Evolutionary conservation across 257 asterid species (phyloP), one percentile per base, ranked within the genome.

Genomic region (Cinchona pubescens): DNA sequence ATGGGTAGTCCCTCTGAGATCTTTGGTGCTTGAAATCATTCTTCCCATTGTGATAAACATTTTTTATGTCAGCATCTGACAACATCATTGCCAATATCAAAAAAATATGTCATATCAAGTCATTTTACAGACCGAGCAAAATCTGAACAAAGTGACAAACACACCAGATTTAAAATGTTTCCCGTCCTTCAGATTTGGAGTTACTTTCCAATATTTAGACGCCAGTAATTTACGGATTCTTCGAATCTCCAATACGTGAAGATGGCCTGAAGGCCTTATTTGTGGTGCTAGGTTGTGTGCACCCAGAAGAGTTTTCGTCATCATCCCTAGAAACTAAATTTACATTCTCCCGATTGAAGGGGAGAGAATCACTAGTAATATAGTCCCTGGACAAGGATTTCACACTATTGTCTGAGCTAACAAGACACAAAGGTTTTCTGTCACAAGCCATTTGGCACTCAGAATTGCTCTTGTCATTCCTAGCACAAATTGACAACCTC

Each of bases 1-100:
- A 85, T 71, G 99, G 99, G 75, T 84, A 92, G 76, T 92, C 98
- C 83, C 91, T 88, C 78, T 85, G 83, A 73, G 98, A 87, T 75
- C 96, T 89, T 58, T 82, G 91, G 70, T 86, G 83, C 86, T 92
- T 92, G 66, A 79, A 76, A 55, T 78, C 79, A 42, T 73, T 86
- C 84, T 85, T 90, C 86, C 81, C 83, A 72, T 79, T 84, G 67
- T 77, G 74, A 79, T 74, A 79, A 76, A 42, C 62, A 46, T 79
- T 83, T 88, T 74, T 83, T 67, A 85, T 83, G 55, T 85, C 91
- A 71, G 86, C 73, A 81, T 78, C 92, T 86, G 79, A 56, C 27
- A 59, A 78, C 53, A 63, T 65, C 75, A 78, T 67, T 27, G 55
- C 71, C 1, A 30, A 70, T 72, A 78, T 60, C 76, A 60, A 45